Base-by-base conservation (phyloP, 2,329 filamentous ascomycete genomes). In the Hawksworthiomyces lignivorus region DNA sequence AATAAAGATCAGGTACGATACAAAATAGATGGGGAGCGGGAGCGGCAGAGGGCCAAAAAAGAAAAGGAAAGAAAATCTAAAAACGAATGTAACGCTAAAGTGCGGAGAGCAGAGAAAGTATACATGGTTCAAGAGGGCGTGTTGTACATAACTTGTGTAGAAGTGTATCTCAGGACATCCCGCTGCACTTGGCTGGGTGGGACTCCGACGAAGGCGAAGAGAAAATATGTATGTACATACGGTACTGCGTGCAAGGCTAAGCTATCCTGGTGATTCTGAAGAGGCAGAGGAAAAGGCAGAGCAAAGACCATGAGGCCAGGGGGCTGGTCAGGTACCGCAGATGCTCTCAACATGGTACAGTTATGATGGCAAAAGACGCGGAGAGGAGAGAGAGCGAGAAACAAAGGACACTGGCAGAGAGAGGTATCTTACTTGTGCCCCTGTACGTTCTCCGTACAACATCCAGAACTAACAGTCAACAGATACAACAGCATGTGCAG, bases 21-120 rank as follows among this genome's bases (percentile, higher is more conserved):
- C 36, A 34, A 20, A 34, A 12, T 19, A 11, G 24, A 44, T n/a
- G 14, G 26, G 26, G 24, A 40, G 18, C 32, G 39, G 26, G 17
- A 41, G 30, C 32, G 26, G 39, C 22, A 35, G 20, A 37, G 35
- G 18, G 30, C 26, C 7, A 35, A 38, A 37, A 18, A 29, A 29
- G 26, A 18, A 24, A 8, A 20, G 24, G 38, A 33, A 14, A 9
- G 34, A 10, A 18, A 26, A 27, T 8, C 18, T 20, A 17, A 34
- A 21, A 18, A 22, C 18, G 18, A 24, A n/a, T 36, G 33, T 19
- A 36, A 36, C 33, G n/a, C 20, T 36, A 36, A 20, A 36, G 7
- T 21, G 33, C 20, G 19, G 19, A 19, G 33, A 36, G 33, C 8
- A 4, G 8, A 26, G 12, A 8, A 26, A 26, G 12, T 8, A 26